Evolutionary conservation across 139 green algal genomes (phyloP).

Genomic region (Zygnema circumcarinatum): DNA sequence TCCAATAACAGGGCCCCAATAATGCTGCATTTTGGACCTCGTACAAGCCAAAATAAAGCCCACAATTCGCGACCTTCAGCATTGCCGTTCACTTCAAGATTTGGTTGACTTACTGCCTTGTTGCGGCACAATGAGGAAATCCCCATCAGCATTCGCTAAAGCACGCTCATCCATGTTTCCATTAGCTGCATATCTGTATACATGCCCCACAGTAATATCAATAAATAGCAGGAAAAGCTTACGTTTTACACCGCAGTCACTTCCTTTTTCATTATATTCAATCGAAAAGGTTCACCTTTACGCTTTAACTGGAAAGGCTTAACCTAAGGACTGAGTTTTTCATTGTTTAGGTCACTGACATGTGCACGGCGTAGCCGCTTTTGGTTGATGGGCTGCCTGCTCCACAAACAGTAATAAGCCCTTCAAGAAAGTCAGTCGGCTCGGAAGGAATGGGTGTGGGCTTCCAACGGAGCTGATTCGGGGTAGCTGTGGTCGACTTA

Average conservation of each 20-base stretch:
- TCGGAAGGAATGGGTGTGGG: conserved; percentile 72
- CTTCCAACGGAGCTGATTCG: conserved; percentile 91
- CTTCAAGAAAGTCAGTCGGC: conserved; percentile 83
- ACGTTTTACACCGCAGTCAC: too few relatives aligned
- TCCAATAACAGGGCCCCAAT: too few relatives aligned
- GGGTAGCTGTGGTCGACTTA: conserved; percentile 68
- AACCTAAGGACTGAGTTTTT: too few relatives aligned
- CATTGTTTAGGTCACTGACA: too few relatives aligned
- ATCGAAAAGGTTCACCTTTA: too few relatives aligned
- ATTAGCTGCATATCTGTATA: conserved; percentile 61
- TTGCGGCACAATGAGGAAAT: conserved; percentile 95
- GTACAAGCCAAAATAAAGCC: too few relatives aligned
- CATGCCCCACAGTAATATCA: neutral
- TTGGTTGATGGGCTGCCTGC: conserved; percentile 78
- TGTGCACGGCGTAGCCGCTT: conserved; percentile 89
- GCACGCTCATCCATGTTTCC: conserved; percentile 76
- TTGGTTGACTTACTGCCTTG: conserved; percentile 66
- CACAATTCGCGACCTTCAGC: too few relatives aligned
- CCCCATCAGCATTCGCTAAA: conserved; percentile 90
- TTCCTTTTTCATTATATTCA: too few relatives aligned
- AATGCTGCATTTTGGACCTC: too few relatives aligned
- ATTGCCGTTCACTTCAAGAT: too few relatives aligned
- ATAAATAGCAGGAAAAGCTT: neutral
- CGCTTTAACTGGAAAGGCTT: too few relatives aligned
- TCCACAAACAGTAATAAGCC: conserved; percentile 86